A percentile compares a stretch with the other conserved stretches of the same genome.
These are phyloP conservation scores for Chytridium lagenaria DNA, from an alignment of 371 early-diverging fungal species.

Conservation along the genomic window DNA sequence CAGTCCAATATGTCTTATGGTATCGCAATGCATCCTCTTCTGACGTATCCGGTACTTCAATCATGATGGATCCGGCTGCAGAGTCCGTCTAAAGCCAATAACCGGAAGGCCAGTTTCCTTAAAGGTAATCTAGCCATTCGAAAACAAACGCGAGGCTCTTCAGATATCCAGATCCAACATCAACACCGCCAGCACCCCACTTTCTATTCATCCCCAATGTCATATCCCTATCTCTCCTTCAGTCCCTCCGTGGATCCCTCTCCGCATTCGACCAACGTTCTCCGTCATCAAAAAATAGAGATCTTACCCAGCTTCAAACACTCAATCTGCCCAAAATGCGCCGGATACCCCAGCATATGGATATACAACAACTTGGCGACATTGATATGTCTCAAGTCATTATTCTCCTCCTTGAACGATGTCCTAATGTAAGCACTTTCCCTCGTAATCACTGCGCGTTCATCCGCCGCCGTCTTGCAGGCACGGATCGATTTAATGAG, in stretches of 20 bases:
- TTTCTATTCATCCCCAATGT: neutral
- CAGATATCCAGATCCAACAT: too few species aligned
- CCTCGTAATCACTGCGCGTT: constrained; percentile 94
- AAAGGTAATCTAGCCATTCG: too few species aligned
- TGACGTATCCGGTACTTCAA: too few species aligned
- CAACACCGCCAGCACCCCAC: neutral
- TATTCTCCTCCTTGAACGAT: constrained; percentile 88
- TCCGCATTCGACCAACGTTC: too few species aligned
- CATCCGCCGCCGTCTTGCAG: constrained; percentile 98
- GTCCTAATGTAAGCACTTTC: constrained; percentile 97
- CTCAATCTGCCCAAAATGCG: constrained; percentile 98
- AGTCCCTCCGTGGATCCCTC: too few species aligned
- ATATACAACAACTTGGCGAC: constrained; percentile 96
- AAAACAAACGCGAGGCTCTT: too few species aligned
- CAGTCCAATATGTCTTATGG: too few species aligned
- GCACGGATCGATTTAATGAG: constrained; percentile 94
- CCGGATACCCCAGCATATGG: constrained; percentile 97
- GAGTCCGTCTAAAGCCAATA: too few species aligned
- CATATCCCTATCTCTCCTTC: neutral
- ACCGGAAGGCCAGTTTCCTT: too few species aligned
- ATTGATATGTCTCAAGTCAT: constrained; percentile 84
- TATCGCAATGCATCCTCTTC: too few species aligned
- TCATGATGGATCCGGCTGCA: too few species aligned
- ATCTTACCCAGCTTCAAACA: constrained; percentile 83
- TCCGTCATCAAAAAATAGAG: too few species aligned